Percentiles rank a stretch among this genome's conserved stretches.
Conservation (phyloP, 202 grass and related monocot genomes). For the Digitaria exilis region DNA sequence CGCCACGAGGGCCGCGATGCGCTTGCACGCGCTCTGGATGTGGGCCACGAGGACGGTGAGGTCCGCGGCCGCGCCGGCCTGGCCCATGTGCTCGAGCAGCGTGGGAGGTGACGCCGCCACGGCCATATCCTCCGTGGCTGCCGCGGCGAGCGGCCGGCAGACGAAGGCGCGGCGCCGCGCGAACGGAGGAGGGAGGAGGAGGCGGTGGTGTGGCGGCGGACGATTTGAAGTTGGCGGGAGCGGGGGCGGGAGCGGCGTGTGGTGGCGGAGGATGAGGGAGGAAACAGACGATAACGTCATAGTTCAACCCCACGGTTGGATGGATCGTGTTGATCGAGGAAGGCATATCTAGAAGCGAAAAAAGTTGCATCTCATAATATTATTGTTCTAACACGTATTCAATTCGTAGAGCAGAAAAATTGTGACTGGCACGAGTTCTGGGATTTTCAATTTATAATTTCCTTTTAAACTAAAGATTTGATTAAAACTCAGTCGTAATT, state of each 20-base stretch:
- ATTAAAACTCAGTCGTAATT: no score
- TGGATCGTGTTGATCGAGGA: background rate
- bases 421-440: background rate
- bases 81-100: constrained; percentile 68
- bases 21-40: constrained; percentile 87
- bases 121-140: constrained; percentile 19
- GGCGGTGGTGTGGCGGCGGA: constrained; percentile 1
- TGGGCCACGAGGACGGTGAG: constrained; percentile 68
- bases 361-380: background rate
- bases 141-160: constrained; percentile 10
- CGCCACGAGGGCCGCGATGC: constrained; percentile 78
- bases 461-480: no score
- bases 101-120: constrained; percentile 22
- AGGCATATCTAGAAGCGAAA: background rate
- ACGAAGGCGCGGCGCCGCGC: background rate
- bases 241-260: background rate
- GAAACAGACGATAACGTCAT: constrained; percentile 52
- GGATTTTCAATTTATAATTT: background rate
- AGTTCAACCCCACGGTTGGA: constrained; percentile 6
- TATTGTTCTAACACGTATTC: background rate
- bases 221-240: constrained; percentile 49
- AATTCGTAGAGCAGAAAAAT: no score
- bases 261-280: background rate
- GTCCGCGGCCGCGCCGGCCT: constrained; percentile 48
- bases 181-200: background rate